Evolutionary conservation across 139 green algal species (phyloP).

Genomic region (Raphidocelis subcapitata): DNA sequence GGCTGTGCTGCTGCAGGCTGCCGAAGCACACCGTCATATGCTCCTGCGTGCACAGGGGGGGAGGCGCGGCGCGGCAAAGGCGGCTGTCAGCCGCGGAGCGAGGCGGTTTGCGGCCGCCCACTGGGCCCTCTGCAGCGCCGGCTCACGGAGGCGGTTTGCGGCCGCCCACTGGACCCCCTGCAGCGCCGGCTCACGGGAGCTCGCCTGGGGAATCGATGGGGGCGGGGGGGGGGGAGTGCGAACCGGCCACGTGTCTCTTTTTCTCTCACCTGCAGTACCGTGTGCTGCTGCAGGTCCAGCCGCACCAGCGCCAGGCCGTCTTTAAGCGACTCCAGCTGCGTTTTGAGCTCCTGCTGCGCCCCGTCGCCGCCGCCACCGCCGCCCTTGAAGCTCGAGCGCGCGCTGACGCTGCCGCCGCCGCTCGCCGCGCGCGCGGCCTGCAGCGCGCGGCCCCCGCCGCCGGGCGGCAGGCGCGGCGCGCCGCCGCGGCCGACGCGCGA

Average conservation of each 20-base stretch:
- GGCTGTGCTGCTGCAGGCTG: background rate
- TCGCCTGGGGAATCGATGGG: background rate
- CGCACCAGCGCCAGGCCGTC: conserved; percentile 13
- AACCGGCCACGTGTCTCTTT: background rate
- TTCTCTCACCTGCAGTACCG: conserved; percentile 14
- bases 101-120: background rate
- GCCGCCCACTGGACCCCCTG: background rate
- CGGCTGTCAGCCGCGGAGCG: background rate
- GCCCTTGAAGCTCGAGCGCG: no score
- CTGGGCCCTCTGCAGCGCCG: background rate
- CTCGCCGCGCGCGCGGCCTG: no score
- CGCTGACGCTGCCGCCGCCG: no score
- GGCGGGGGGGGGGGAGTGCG: no score
- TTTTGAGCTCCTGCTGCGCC: no score
- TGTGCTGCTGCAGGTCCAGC: conserved; percentile 33
- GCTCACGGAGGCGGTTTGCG: background rate
- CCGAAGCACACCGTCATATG: conserved; percentile 9
- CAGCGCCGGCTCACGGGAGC: background rate
- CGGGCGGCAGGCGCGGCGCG: no score
- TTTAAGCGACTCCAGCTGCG: background rate
- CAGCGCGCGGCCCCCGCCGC: no score
- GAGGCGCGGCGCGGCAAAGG: background rate
- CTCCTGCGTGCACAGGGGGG: conserved; percentile 4
- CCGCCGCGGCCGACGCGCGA: no score
- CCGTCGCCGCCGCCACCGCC: no score